Percentiles rank a stretch among this genome's conserved stretches.
Evolutionary conservation across 2,329 filamentous ascomycete species (phyloP).

Genomic region (Cladophialophora bantiana): DNA sequence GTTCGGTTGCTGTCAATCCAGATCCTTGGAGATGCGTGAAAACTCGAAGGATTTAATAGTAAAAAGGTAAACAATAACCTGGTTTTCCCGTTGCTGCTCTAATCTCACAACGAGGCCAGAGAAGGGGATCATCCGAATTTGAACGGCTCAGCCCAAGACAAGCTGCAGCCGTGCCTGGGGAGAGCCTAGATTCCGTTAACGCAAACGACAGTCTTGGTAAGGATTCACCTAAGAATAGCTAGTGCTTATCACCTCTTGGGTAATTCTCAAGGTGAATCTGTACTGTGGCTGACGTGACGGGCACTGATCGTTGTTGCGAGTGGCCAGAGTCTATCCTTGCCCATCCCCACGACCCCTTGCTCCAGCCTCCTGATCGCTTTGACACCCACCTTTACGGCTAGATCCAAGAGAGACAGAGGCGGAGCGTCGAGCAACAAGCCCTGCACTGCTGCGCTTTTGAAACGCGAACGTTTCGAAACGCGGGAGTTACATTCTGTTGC

Average conservation of each 20-base stretch:
- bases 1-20: constrained; percentile 1
- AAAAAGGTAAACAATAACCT: neutral
- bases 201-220: constrained; percentile 11
- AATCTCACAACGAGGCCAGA: neutral
- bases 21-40: neutral
- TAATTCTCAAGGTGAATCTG: neutral
- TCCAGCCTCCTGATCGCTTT: constrained; percentile 15
- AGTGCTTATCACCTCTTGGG: constrained; percentile 31
- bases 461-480: constrained; percentile 4
- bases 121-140: constrained; percentile 8
- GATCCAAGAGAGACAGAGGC: neutral
- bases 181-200: neutral
- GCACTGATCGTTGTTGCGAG: neutral
- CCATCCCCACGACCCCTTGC: neutral
- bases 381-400: constrained; percentile 11
- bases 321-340: constrained; percentile 3
- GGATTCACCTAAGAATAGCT: constrained; percentile 33
- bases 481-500: neutral
- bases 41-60: neutral
- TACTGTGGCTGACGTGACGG: constrained; percentile 25
- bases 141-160: constrained; percentile 4
- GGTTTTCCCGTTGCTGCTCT: neutral
- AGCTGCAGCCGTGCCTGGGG: constrained; percentile 18
- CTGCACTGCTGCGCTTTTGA: neutral
- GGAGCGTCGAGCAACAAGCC: neutral